Evolutionary conservation across 2,329 filamentous ascomycete genomes (phyloP), one percentile per base, ranked within the genome.

Genomic region (Colletotrichum navitas): DNA sequence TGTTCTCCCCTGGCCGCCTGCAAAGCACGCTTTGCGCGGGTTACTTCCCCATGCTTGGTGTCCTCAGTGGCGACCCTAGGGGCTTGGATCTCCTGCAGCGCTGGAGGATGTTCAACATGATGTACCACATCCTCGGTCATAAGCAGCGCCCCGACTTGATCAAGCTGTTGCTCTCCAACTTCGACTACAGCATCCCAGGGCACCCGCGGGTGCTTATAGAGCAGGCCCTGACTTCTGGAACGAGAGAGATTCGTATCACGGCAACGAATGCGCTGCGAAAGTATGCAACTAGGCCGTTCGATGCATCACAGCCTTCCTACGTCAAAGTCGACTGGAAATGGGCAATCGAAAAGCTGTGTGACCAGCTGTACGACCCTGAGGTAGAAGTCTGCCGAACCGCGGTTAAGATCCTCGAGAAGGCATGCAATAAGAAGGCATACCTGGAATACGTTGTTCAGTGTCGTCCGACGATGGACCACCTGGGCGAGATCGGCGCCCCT

Each of bases 31-130:
- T 99, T 8, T 96, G 94, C 73, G 92, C 93, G 21, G 97, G 97
- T 14, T 99, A 99, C 80, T 97, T 99, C 80, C 90, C 94, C 18
- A 94, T 99, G 85, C 84, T 99, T 2, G 97, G 96, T 10, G 91
- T 94, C 14, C 83, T 99, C 69, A 98, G 93, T 76, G 92, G 92
- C 64, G 94, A 97, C 77, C 84, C 88, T 0, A 93, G 92, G 76
- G 96, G 96, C 0, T 86, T 98, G 32, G 90, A 92, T 73, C 95
- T 99, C 83, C 89, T 99, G 78, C 95, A 98, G 80, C 88, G 94
- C 76, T 98, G 96, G 95, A 94, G 94, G 76, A 97, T 99, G 87
- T 95, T 98, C 83, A 98, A 98, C 81, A 99, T 99, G 94, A 97
- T 98, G 87, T 99, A 99, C 79, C 96, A 98, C 81, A 97, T 99